phyloP scores from a whole-genome alignment of 2,329 filamentous ascomycete species.

The Calonectria fujianensis region DNA sequence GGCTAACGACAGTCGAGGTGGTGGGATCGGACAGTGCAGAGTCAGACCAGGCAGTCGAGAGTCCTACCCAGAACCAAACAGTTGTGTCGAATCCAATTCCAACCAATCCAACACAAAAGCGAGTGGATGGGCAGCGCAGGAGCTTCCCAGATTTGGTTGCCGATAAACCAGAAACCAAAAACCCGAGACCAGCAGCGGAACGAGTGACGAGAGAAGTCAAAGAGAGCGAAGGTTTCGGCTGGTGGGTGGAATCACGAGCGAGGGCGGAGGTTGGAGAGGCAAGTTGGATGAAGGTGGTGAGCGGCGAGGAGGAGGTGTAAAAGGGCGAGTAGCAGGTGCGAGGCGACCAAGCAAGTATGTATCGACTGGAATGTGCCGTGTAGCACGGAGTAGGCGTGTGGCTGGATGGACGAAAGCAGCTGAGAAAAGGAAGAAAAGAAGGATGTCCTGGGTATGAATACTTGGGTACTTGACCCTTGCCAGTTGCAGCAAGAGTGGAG shows the following conservation, averaged over 20 bases:
- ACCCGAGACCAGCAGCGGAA: conserved; percentile 40
- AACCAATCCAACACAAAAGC: conserved; percentile 34
- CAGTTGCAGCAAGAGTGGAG: conserved; percentile 35
- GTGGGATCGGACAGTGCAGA: conserved; percentile 26
- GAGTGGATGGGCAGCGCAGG: conserved; percentile 33
- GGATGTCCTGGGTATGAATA: conserved; percentile 37
- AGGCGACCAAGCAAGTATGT: conserved; percentile 23
- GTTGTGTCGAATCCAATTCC: conserved; percentile 29
- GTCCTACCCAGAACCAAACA: conserved; percentile 19
- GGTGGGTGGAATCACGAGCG: conserved; percentile 29
- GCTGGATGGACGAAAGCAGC: conserved; percentile 32
- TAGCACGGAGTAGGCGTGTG: conserved; percentile 27
- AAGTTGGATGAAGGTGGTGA: conserved; percentile 45
- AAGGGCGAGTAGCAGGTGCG: conserved; percentile 31
- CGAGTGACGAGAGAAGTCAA: conserved; percentile 39
- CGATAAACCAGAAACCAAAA: conserved; percentile 44
- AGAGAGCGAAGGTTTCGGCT: conserved; percentile 44
- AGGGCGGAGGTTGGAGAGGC: conserved; percentile 39
- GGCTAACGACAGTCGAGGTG: conserved; percentile 31
- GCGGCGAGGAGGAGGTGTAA: conserved; percentile 38
- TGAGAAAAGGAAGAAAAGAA: conserved; percentile 33
- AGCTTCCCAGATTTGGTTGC: conserved; percentile 32
- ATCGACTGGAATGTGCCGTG: conserved; percentile 37
- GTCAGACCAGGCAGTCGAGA: conserved; percentile 12
- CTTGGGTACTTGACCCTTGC: conserved; percentile 35